Base-by-base conservation (phyloP, 805 yeast species). In the Yamadazyma philogaea region DNA sequence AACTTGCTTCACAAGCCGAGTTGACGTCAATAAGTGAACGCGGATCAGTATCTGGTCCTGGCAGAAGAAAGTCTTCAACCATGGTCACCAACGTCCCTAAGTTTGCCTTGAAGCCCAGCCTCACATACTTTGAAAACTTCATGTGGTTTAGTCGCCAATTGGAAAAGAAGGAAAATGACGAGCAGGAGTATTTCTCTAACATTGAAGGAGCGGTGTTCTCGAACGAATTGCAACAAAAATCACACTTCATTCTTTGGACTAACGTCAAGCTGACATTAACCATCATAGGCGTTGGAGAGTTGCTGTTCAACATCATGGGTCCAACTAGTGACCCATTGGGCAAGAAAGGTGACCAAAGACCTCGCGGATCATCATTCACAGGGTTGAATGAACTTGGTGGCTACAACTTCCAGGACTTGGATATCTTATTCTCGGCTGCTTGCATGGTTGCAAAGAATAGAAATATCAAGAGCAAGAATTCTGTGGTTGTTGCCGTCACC, bases 311-410 rank as follows among this genome's bases (percentile, higher is more conserved):
- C 33, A 37, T 56, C 8, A 37, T 56, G 26, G 58, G 56, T 17
- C 40, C 47, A 20, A 28, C 45, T 17, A 35, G 42, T 4, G 39
- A 43, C 17, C 47, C 49, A 7, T 48, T 35, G 12, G 47, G 52
- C 28, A 46, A 43, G 15, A 54, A 53, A 21, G 45, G 49, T 7
- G 43, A 40, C 5, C 39, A 37, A 28, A 24, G 45, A 33, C 48
- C 65, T 33, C 49, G 72, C 20, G 59, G 67, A 10, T 61, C 68
- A n/a, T 65, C 72, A 18, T 64, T 65, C 43, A 54, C 67, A 6
- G 66, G 66, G 4, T 40, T 67, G 24, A 64, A 64, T 49, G 72
- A 66, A 4, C 53, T 67, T 46, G 72, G 70, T n/a, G 72, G 70
- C 1, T 54, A 49, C 47, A 67, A 66, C 43, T 68, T 68, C 55